Evolutionary conservation across 768 basidiomycete species (phyloP), one percentile per base, ranked within the genome.

Genomic region (Infundibulicybe gibba): DNA sequence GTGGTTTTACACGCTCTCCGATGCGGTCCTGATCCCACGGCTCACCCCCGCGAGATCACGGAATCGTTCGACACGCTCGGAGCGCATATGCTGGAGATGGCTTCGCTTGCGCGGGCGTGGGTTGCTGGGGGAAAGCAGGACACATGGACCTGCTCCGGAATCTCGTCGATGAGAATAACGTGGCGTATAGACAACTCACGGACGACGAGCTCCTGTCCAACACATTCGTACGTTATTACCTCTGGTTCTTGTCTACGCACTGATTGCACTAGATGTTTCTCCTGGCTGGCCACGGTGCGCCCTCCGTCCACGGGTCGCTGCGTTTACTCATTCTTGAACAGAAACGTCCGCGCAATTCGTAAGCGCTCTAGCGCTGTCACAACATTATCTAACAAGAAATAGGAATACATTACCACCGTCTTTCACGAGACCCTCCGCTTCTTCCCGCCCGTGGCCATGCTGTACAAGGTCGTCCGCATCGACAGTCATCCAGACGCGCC

Each of bases 161-260:
- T 48, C 55, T 79, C 20, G 51, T 55, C 5, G 49, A 58, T 39
- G 61, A 67, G 43, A 66, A 66, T 2, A 58, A 58, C 10, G 47
- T 48, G 2, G 54, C 49, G 10, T 52, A 65, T 46, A 64, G 49
- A 47, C 54, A 53, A 20, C 50, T 79, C 31, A 69, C 67, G 2
- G 75, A 79, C 32, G 70, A 61, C 12, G 76, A 79, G 45, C 46
- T 79, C 9, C 52, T 77, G 5, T 77, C 75, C 3, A 66, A 79
- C 49, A 69, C 71, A 44, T 78, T 75, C 52, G 77, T 76, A 53
- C 50, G 72, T 60, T 13, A 3, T 9, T 6, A 31, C 2, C 33
- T 34, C 40, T 20, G 3, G 11, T 35, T 32, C 5, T 16, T 15
- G 30, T 17, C 2, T 5, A 44, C 15, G 35, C 39, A 4, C 8